Conservation (phyloP, 768 basidiomycete species). For the Porpolomopsis calyptriformis region DNA sequence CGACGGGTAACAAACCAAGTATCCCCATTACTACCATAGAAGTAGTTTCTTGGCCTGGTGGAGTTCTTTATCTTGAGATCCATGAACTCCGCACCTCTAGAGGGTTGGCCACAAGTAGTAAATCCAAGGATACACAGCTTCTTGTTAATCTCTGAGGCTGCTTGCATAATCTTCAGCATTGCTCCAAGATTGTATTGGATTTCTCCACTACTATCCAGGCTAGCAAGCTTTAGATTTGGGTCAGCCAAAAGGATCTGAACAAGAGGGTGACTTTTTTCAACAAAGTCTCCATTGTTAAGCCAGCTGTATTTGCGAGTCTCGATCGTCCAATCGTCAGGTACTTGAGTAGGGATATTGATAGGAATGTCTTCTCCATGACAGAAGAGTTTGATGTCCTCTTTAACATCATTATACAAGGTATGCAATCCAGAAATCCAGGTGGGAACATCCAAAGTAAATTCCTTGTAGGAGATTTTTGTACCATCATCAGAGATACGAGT, state of each 20-base stretch:
- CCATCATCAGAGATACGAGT: neutral
- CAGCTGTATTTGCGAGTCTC: neutral
- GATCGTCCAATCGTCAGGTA: neutral
- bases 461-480: neutral
- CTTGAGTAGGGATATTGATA: neutral
- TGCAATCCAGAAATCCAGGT: neutral
- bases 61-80: neutral
- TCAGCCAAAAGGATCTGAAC: neutral
- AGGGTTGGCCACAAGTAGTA: neutral
- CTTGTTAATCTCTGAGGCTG: neutral
- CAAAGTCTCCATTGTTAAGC: neutral
- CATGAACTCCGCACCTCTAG: neutral
- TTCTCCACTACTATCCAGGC: neutral
- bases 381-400: neutral
- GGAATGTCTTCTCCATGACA: neutral
- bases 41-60: neutral
- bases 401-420: neutral
- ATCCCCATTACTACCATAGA: neutral
- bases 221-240: neutral
- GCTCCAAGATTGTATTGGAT: neutral
- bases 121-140: neutral
- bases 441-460: neutral
- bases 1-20: neutral
- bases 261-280: neutral
- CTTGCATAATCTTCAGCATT: neutral